Evolutionary conservation across 164 flowering plant species (phyloP), one percentile per base, ranked within the genome.

Genomic region (Aristolochia contorta): DNA sequence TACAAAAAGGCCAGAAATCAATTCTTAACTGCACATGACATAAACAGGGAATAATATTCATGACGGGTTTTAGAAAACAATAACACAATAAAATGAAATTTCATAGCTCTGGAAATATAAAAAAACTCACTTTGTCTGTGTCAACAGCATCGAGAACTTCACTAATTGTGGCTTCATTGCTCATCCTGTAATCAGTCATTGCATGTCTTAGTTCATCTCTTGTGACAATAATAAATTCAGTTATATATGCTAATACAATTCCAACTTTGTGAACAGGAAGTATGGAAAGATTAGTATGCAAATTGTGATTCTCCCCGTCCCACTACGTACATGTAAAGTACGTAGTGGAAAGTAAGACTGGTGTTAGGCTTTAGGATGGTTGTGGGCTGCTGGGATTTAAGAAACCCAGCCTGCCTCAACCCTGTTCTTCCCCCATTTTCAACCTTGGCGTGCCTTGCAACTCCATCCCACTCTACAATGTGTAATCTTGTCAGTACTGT

Each of bases 121-220:
- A 8, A 1, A 21, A 27, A 55, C 73, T 68, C 74, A 86, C 98
- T 43, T 78, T 84, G 58, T 93, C 80, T 2, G 77, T 82, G 63
- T 93, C 97, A 9, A 87, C 96, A 58, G 90, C 97, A 1, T 82
- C 70, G 15, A 93, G 66, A 56, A 93, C 65, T 75, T 90, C 92
- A 52, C 84, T 82, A 19, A 93, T 88, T 0, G 91, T 84, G 30
- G 82, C 87, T 49, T 90, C 97, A 64, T 93, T 95, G 0, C 92
- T 95, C 87, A 87, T 88, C 33, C 85, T 89, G 64, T 83, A 80
- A 50, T 78, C 52, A 16, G 75, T 67, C 96, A 93, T 79, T 8
- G 91, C 94, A 12, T 79, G 85, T 63, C 73, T 85, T 32, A 93
- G 79, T 68, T 93, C 97, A 45, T 93, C 99, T 74, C 92, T 86